Base-by-base conservation (phyloP, 2,329 filamentous ascomycete genomes). In the Nothophaeocryptopus gaeumannii region DNA sequence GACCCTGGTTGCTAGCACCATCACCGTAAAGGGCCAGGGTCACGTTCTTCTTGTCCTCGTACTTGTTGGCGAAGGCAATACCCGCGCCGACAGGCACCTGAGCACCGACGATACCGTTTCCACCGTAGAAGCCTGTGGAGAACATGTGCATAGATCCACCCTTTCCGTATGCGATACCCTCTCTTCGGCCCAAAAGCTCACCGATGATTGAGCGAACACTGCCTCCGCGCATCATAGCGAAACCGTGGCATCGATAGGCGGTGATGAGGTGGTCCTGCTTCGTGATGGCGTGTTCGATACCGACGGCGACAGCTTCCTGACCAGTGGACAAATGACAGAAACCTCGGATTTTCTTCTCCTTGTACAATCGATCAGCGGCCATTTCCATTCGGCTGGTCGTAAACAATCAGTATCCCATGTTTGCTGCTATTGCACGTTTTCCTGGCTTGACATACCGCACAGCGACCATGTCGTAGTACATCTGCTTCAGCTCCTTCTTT, bases 121-220 rank as follows among this genome's bases (percentile, higher is more conserved):
- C 93, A 67, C 93, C 93, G 74, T 95, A 99, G 81, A 99, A 99
- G 60, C 89, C 88, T 75, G 90, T 91, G 65, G 90, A 79, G 78
- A 99, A 99, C 93, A 99, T 99, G 82, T 99, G 93, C 93, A 99
- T 99, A 59, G 91, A 96, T 61, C 93, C 93, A 73, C 93, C 93
- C 84, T 99, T 99, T 73, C 93, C 93, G 78, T 95, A 96, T 56
- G 93, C 88, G 68, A 99, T 96, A 77, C 93, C 93, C 73, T 95
- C 89, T 72, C 92, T 86, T 66, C 93, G 88, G 67, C 93, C 93
- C 49, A 99, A 83, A 62, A 97, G 82, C 78, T 97, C 92, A 66
- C 92, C 92, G 64, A 97, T 95, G 75, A 97, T 95, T 65, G 88
- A 89, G 70, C 90, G 87, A 67, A 96, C 86, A 60, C 84, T 83